phyloP scores from a whole-genome alignment of 352 stramenopile genomes.

The Albugo laibachii region DNA sequence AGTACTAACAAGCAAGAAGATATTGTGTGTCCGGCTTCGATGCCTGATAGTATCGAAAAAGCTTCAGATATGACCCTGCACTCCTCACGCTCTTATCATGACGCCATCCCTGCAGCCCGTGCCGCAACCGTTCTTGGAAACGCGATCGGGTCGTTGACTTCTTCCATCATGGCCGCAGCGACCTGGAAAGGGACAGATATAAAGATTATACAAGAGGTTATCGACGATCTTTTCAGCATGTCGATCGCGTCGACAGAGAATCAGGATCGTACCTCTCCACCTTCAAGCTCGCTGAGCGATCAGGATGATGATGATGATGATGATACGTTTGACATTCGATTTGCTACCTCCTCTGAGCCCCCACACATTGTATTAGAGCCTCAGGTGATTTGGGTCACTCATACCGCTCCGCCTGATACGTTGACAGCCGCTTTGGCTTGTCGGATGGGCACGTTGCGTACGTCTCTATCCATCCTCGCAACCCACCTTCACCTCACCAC shows the following conservation, averaged over 20 bases:
- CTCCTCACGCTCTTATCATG: slow-evolving; percentile 9
- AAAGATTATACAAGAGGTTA: slow-evolving; percentile 31
- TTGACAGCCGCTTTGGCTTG: slow-evolving; percentile 44
- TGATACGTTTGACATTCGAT: too few species aligned
- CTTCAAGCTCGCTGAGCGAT: too few species aligned
- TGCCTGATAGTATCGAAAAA: too few species aligned
- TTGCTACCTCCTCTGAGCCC: not conserved
- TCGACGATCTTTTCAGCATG: slow-evolving; percentile 30
- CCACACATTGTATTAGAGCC: not conserved
- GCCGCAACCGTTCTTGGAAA: slow-evolving; percentile 46
- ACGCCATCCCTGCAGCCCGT: slow-evolving; percentile 50
- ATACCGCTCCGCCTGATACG: slow-evolving; percentile 36
- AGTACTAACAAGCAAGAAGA: too few species aligned
- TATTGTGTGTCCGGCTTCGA: too few species aligned
- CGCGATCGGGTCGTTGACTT: slow-evolving; percentile 39
- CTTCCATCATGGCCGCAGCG: slow-evolving; percentile 34
- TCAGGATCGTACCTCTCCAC: too few species aligned
- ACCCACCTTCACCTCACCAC: not conserved
- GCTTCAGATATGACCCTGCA: not conserved
- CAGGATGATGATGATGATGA: too few species aligned
- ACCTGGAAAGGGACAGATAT: slow-evolving; percentile 57
- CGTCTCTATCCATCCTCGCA: slow-evolving; percentile 5
- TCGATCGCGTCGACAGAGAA: too few species aligned
- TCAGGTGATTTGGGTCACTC: slow-evolving; percentile 4
- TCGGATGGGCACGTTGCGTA: slow-evolving; percentile 51